Conservation (phyloP, 2,329 filamentous ascomycete genomes). For the Nannizziopsis arthrosporioides region DNA sequence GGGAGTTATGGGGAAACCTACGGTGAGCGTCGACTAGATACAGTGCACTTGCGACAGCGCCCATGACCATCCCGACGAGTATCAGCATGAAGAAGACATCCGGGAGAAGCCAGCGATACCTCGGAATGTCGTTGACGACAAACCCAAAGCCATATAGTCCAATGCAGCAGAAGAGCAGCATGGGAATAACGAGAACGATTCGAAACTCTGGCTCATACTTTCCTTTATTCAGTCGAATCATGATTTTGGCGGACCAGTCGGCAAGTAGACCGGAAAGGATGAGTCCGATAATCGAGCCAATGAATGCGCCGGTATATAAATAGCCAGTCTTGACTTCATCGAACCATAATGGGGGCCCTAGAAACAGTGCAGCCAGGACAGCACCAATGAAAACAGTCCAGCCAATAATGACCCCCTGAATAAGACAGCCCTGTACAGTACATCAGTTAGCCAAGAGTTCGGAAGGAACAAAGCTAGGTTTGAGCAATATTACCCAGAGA, state of each 20-base stretch:
- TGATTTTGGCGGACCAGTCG: slow-evolving; percentile 57
- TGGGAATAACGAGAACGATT: slow-evolving; percentile 68
- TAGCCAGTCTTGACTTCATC: slow-evolving; percentile 72
- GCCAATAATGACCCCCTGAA: slow-evolving; percentile 81
- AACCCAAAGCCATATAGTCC: slow-evolving; percentile 79
- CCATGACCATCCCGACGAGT: slow-evolving; percentile 83
- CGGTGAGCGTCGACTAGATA: slow-evolving; percentile 92
- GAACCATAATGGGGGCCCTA: slow-evolving; percentile 72
- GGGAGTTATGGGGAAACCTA: slow-evolving; percentile 35
- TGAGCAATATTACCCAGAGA: slow-evolving; percentile 46
- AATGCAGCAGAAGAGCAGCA: slow-evolving; percentile 62
- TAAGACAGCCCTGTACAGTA: slow-evolving; percentile 45
- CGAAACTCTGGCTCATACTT: slow-evolving; percentile 88
- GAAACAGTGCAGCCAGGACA: slow-evolving; percentile 68
- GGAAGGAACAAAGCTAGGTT: slow-evolving; percentile 27
- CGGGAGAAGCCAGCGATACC: slow-evolving; percentile 61
- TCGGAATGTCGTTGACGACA: slow-evolving; percentile 49
- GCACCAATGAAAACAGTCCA: slow-evolving; percentile 92
- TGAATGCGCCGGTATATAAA: slow-evolving; percentile 71
- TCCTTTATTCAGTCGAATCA: slow-evolving; percentile 66
- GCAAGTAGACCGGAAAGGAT: slow-evolving; percentile 59
- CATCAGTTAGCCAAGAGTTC: background rate
- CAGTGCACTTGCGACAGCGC: slow-evolving; percentile 69
- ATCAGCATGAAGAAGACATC: slow-evolving; percentile 74
- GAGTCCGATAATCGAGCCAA: slow-evolving; percentile 72